phyloP scores from a whole-genome alignment of 1,139 yeast species.

The Sporopachydermia cereana region DNA sequence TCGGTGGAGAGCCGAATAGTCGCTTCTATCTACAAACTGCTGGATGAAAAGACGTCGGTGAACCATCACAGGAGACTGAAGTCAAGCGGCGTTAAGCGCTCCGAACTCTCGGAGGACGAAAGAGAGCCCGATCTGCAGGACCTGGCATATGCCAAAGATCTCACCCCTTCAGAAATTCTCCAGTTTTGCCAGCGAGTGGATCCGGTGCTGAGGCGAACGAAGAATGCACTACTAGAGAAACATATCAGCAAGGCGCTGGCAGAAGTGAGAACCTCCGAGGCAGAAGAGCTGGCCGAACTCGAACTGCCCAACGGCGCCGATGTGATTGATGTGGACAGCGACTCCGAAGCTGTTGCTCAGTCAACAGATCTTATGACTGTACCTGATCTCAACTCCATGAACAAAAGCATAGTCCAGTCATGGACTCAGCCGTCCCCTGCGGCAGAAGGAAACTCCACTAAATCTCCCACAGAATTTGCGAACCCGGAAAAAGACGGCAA shows the following conservation, averaged over 20 bases:
- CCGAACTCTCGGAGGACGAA: constrained; percentile 11
- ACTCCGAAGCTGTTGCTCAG: constrained; percentile 17
- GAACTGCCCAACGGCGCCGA: constrained; percentile 16
- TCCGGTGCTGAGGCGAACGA: constrained; percentile 53
- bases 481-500: constrained; percentile 9
- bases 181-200: constrained; percentile 50
- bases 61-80: constrained; percentile 24
- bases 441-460: constrained; percentile 11
- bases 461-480: constrained; percentile 10
- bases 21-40: constrained; percentile 35
- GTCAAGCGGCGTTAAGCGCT: constrained; percentile 9
- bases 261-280: constrained; percentile 26
- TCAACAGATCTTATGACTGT: constrained; percentile 10
- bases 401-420: constrained; percentile 59
- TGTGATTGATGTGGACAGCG: constrained; percentile 25
- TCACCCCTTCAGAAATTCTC: constrained; percentile 38
- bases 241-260: constrained; percentile 44
- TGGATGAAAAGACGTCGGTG: constrained; percentile 40
- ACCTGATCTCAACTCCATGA: constrained; percentile 51
- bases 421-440: constrained; percentile 36
- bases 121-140: constrained; percentile 20
- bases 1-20: constrained; percentile 40
- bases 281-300: constrained; percentile 31
- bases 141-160: constrained; percentile 50
- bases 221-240: constrained; percentile 45